These are phyloP conservation scores for Penicillium turbatum DNA, from an alignment of 495 filamentous ascomycete genomes.

Conservation along the genomic window DNA sequence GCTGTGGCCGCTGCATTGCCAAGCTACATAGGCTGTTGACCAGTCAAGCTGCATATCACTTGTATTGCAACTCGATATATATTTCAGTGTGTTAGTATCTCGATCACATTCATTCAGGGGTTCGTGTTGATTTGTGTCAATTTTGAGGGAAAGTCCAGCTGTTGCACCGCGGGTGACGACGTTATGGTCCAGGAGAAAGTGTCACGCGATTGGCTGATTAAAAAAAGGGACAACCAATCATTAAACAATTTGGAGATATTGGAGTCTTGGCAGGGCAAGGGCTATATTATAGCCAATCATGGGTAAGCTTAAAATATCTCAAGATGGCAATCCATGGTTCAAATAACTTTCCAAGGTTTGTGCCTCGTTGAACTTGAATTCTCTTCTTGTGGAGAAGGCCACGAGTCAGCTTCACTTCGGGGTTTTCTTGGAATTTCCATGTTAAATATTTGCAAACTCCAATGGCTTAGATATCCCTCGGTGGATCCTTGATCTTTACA, in stretches of 20 bases:
- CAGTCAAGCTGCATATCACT: background rate
- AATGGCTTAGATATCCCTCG: too few species aligned
- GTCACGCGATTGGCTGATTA: background rate
- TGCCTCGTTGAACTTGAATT: background rate
- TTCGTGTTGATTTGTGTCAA: too few species aligned
- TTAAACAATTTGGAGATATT: background rate
- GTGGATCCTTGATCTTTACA: too few species aligned
- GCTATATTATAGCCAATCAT: background rate
- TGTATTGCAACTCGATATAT: too few species aligned
- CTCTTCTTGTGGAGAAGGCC: background rate
- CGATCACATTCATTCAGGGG: too few species aligned
- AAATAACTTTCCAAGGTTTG: background rate
- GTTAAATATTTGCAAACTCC: background rate
- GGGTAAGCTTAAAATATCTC: background rate
- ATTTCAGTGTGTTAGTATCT: too few species aligned
- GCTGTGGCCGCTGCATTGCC: background rate
- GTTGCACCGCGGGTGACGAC: background rate
- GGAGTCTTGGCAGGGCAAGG: conserved; percentile 7
- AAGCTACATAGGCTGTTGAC: background rate
- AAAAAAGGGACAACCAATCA: background rate
- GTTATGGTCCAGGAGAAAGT: conserved; percentile 5
- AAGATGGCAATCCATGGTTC: background rate
- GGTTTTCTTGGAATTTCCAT: background rate
- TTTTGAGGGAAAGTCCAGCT: background rate
- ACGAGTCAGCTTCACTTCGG: background rate